phyloP scores from a whole-genome alignment of 2,329 filamentous ascomycete genomes.

The Penicillium sp. region DNA sequence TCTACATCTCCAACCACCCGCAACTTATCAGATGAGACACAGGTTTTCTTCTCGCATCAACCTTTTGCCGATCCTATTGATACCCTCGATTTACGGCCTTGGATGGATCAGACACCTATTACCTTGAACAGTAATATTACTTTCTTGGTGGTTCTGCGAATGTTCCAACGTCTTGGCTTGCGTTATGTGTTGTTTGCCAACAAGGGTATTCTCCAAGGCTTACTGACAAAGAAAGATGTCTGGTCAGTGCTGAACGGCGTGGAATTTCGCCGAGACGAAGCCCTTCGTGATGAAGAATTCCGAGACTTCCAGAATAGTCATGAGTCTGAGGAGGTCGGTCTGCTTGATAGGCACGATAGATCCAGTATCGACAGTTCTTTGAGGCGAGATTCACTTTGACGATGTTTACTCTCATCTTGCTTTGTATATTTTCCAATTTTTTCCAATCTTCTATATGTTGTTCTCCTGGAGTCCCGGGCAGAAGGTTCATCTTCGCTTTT shows the following conservation, averaged over 20 bases:
- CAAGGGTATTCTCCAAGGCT: conserved; percentile 73
- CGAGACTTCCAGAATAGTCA: conserved; percentile 29
- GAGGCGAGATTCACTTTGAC: conserved; percentile 33
- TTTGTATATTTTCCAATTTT: neutral
- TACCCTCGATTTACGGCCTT: conserved; percentile 84
- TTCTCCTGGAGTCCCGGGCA: neutral
- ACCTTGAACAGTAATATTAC: conserved; percentile 75
- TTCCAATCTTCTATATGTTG: neutral
- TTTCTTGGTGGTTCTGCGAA: conserved; percentile 80
- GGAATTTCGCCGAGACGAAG: conserved; percentile 50
- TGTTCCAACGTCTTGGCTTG: conserved; percentile 92
- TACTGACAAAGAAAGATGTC: conserved; percentile 96
- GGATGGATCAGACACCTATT: conserved; percentile 99
- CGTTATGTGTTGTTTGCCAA: conserved; percentile 88
- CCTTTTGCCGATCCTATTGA: conserved; percentile 73
- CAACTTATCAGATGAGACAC: conserved; percentile 66
- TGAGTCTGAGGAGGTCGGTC: conserved; percentile 37
- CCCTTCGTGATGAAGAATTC: conserved; percentile 30
- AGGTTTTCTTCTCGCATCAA: conserved; percentile 81
- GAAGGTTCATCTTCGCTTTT: neutral
- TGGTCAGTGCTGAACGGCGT: conserved; percentile 88
- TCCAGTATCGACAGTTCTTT: conserved; percentile 35
- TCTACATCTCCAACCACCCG: conserved; percentile 49
- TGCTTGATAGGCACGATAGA: conserved; percentile 38
- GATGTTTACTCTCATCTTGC: neutral